These are phyloP conservation scores for Mycena olivaceomarginata DNA, from an alignment of 768 basidiomycete genomes.

Conservation along the genomic window DNA sequence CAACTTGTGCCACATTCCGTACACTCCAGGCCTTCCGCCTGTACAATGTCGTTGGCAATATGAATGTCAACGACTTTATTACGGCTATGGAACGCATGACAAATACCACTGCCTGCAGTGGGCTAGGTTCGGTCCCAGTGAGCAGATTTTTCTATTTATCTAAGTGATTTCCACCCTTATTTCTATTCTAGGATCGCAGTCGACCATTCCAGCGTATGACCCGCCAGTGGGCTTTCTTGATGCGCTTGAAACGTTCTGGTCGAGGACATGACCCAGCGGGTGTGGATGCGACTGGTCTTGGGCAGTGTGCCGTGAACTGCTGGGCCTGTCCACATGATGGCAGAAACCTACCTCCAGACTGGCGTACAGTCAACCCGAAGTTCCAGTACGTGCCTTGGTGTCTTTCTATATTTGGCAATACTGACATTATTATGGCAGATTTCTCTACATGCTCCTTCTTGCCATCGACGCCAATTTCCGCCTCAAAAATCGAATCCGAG, in stretches of 20 bases:
- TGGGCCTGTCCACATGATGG: constrained; percentile 21
- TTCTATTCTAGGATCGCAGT: background rate
- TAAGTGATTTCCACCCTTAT: background rate
- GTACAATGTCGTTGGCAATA: constrained; percentile 37
- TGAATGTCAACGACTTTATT: constrained; percentile 6
- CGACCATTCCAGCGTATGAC: constrained; percentile 11
- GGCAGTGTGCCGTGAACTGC: constrained; percentile 40
- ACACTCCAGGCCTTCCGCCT: constrained; percentile 33
- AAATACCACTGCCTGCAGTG: background rate
- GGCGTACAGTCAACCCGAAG: constrained; percentile 14
- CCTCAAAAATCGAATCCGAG: too few relatives aligned
- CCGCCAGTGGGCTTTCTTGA: background rate
- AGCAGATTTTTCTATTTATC: background rate
- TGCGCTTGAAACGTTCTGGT: constrained; percentile 4
- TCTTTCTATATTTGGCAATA: too few relatives aligned
- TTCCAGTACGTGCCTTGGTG: background rate
- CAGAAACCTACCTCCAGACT: constrained; percentile 44
- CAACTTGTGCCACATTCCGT: constrained; percentile 29
- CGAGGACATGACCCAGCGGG: constrained; percentile 32
- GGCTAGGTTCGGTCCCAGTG: background rate
- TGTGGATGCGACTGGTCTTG: constrained; percentile 8
- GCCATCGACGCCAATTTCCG: too few relatives aligned
- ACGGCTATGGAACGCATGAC: constrained; percentile 21
- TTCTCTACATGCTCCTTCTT: too few relatives aligned
- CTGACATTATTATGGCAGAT: too few relatives aligned